These are phyloP conservation scores for Neonectria magnoliae DNA, from an alignment of 2,329 filamentous ascomycete genomes.

Conservation along the genomic window DNA sequence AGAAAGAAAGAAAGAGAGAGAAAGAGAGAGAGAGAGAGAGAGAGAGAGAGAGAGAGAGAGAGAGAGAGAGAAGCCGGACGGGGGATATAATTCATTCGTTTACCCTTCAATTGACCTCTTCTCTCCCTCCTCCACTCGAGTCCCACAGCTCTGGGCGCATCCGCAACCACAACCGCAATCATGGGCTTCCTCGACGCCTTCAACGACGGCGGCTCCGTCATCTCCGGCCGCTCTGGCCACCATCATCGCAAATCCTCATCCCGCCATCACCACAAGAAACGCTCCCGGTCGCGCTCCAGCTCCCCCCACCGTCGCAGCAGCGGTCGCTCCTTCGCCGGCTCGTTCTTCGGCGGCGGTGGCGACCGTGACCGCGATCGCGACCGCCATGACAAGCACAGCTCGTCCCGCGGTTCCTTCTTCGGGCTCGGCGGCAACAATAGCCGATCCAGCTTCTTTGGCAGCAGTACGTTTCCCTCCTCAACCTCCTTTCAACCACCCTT, in stretches of 20 bases:
- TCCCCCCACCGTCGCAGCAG: slow-evolving; percentile 47
- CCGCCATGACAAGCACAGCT: slow-evolving; percentile 52
- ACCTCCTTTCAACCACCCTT: not conserved
- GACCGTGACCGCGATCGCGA: slow-evolving; percentile 23
- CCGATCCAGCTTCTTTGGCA: slow-evolving; percentile 58
- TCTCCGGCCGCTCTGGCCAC: slow-evolving; percentile 42
- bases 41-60: not conserved
- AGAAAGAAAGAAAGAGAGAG: slow-evolving; percentile 6
- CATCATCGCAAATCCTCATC: slow-evolving; percentile 38
- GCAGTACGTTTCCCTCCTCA: slow-evolving; percentile 45
- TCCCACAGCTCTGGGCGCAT: not conserved
- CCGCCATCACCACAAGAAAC: slow-evolving; percentile 46
- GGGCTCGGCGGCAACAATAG: slow-evolving; percentile 56
- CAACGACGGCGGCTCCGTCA: slow-evolving; percentile 46
- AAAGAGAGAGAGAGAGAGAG: slow-evolving; percentile 4
- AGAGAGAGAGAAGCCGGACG: not conserved
- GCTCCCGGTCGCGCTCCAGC: slow-evolving; percentile 52
- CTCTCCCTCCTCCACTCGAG: not conserved
- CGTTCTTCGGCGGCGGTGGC: slow-evolving; percentile 46
- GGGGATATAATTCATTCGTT: not conserved
- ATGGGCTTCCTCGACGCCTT: slow-evolving; percentile 50
- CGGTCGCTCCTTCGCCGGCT: slow-evolving; percentile 46
- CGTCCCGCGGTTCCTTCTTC: slow-evolving; percentile 59
- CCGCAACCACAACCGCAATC: not conserved
- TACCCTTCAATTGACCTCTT: no score